A percentile compares a stretch with the other conserved stretches of the same genome.
Conservation (phyloP, 768 basidiomycete species). For the Coprinopsis strossmayeri region DNA sequence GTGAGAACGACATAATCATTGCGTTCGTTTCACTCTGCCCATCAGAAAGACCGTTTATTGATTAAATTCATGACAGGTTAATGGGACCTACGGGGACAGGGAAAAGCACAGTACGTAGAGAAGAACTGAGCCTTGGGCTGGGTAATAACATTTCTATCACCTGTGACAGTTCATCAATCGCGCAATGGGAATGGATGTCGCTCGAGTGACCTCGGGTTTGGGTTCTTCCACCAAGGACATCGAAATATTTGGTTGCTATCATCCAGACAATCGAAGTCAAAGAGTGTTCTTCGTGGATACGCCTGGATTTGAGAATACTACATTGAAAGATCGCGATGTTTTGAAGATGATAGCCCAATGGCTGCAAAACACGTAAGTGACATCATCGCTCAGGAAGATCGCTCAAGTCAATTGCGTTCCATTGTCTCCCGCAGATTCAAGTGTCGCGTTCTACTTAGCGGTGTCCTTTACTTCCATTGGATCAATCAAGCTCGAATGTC, state of each 20-base stretch:
- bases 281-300: constrained; percentile 24
- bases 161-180: constrained; percentile 21
- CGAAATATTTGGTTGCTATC: constrained; percentile 13
- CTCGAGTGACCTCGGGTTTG: constrained; percentile 17
- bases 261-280: constrained; percentile 9
- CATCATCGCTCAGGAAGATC: background rate
- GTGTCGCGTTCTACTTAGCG: constrained; percentile 20
- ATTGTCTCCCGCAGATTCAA: constrained; percentile 17
- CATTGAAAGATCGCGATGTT: constrained; percentile 17
- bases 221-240: constrained; percentile 19
- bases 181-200: constrained; percentile 13
- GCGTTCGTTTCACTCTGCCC: constrained; percentile 12
- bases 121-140: background rate
- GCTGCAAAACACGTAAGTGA: constrained; percentile 21
- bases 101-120: constrained; percentile 17
- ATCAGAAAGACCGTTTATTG: no score
- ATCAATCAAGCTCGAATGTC: constrained; percentile 33
- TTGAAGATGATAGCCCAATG: constrained; percentile 20
- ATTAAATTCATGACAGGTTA: constrained; percentile 9
- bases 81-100: constrained; percentile 21
- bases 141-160: background rate
- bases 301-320: constrained; percentile 24
- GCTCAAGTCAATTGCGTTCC: background rate
- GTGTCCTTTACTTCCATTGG: constrained; percentile 23
- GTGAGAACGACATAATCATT: constrained; percentile 13